Conservation (phyloP, 176 grass and related monocot genomes). For the Saccharum spontaneum region DNA sequence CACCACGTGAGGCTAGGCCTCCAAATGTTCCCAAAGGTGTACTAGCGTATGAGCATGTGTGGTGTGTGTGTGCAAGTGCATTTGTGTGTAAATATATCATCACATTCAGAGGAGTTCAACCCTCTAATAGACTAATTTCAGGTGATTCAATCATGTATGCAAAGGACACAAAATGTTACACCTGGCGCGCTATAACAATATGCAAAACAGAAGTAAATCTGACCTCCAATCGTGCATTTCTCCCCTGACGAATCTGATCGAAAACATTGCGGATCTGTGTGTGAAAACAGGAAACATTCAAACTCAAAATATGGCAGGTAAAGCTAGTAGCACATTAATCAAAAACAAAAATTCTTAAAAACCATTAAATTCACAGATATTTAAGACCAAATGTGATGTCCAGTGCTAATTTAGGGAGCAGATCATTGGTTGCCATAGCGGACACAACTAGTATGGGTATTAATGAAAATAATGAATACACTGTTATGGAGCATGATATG, state of each 20-base stretch:
- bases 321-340: not conserved
- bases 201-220: conserved; percentile 21
- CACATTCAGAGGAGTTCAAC: not conserved
- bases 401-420: conserved; percentile 10
- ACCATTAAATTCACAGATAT: not conserved
- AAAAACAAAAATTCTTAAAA: not conserved
- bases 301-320: not conserved
- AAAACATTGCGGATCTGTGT: conserved; percentile 47
- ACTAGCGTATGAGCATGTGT: not conserved
- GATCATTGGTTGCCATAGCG: not conserved
- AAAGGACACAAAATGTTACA: not conserved
- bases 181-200: not conserved
- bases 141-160: not conserved
- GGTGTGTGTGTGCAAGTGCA: too few species aligned
- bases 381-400: not conserved
- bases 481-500: not conserved
- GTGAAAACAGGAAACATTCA: not conserved
- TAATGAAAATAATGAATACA: not conserved
- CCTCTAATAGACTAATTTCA: not conserved
- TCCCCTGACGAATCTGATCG: conserved; percentile 52
- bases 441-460: not conserved
- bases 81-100: not conserved
- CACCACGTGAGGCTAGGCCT: not conserved
- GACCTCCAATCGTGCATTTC: conserved; percentile 48
- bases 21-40: not conserved